Evolutionary conservation across 345 rosid genomes (phyloP).

Genomic region (Capsella bursapastoris): DNA sequence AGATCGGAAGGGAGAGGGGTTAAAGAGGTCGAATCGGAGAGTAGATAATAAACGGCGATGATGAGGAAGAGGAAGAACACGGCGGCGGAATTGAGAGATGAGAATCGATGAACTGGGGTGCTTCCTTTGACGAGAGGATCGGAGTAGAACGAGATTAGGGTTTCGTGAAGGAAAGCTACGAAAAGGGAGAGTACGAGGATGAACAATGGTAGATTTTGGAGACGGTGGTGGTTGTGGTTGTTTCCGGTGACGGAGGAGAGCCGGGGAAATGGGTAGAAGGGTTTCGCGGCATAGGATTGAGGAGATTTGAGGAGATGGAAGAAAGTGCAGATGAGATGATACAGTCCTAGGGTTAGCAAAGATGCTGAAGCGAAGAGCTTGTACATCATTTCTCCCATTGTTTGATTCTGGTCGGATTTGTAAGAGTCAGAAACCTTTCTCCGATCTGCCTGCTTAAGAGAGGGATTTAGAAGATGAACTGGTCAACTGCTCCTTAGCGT

Average conservation of each 20-base stretch:
- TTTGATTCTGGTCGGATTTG: constrained; percentile 39
- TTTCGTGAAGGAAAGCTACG: constrained; percentile 68
- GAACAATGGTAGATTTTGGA: constrained; percentile 62
- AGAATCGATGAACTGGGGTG: constrained; percentile 83
- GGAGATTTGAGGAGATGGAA: constrained; percentile 71
- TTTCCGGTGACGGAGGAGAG: constrained; percentile 39
- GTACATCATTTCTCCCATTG: constrained; percentile 67
- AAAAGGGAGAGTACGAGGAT: constrained; percentile 64
- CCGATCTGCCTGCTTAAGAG: background rate
- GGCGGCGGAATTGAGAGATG: constrained; percentile 80
- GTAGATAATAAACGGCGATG: constrained; percentile 62
- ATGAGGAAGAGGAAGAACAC: constrained; percentile 83
- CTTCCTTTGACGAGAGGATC: constrained; percentile 88
- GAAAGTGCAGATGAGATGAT: constrained; percentile 73
- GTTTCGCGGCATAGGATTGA: constrained; percentile 77
- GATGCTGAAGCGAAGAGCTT: constrained; percentile 67
- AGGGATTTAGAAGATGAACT: constrained; percentile 21
- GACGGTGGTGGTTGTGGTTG: constrained; percentile 41
- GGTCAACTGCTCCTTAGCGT: constrained; percentile 27
- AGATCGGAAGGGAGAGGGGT: constrained; percentile 76
- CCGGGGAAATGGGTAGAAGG: constrained; percentile 63
- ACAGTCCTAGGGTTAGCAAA: constrained; percentile 67
- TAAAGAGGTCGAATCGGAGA: constrained; percentile 65
- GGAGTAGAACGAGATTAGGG: constrained; percentile 65
- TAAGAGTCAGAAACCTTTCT: background rate